Evolutionary conservation across 352 stramenopile genomes (phyloP).

Genomic region (Phytophthora pinifolia): DNA sequence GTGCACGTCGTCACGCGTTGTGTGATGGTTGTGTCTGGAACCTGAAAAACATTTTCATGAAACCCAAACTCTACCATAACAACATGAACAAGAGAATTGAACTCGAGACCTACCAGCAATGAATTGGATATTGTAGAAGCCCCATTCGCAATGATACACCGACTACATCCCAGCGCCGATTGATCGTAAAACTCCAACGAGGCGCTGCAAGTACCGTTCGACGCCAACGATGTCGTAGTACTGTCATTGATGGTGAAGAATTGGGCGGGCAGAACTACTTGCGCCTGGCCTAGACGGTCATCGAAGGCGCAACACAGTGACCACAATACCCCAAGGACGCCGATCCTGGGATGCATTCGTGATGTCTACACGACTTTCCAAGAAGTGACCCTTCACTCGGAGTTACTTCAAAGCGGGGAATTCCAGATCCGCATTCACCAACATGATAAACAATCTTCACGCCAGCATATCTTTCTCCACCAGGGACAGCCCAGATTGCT

Average conservation of each 20-base stretch:
- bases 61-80: neutral
- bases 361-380: slow-evolving; percentile 2
- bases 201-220: slow-evolving; percentile 30
- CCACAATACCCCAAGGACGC: slow-evolving; percentile 10
- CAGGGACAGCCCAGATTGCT: slow-evolving; percentile 1
- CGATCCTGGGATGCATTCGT: slow-evolving; percentile 5
- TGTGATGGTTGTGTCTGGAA: slow-evolving; percentile 27
- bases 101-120: slow-evolving; percentile 33
- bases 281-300: slow-evolving; percentile 5
- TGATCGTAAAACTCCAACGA: slow-evolving; percentile 59
- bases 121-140: slow-evolving; percentile 30
- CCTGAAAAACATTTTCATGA: slow-evolving; percentile 21
- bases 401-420: slow-evolving; percentile 10
- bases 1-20: slow-evolving; percentile 41
- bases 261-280: slow-evolving; percentile 16
- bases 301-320: slow-evolving; percentile 5
- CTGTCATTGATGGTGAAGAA: slow-evolving; percentile 8
- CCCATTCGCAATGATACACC: slow-evolving; percentile 42
- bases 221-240: slow-evolving; percentile 8
- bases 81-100: neutral
- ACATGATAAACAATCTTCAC: neutral
- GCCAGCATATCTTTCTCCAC: too few species aligned
- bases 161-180: slow-evolving; percentile 52
- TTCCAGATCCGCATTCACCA: neutral
- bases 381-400: slow-evolving; percentile 32